phyloP scores from a whole-genome alignment of 805 yeast genomes.

The Naumovozyma castellii region DNA sequence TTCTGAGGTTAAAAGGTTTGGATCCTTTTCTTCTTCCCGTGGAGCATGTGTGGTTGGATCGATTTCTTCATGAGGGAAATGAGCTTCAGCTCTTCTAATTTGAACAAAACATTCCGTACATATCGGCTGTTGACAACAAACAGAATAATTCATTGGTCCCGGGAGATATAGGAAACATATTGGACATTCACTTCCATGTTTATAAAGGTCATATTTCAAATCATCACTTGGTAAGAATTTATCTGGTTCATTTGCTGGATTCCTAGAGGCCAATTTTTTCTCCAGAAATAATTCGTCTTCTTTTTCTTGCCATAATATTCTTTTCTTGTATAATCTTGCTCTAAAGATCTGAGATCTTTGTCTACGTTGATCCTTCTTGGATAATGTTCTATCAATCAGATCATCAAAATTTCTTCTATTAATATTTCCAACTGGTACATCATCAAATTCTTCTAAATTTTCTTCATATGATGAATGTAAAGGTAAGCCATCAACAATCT shows the following conservation, averaged over 20 bases:
- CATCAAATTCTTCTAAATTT: slow-evolving; percentile 29
- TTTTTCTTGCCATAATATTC: slow-evolving; percentile 39
- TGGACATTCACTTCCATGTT: slow-evolving; percentile 76
- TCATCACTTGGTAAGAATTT: slow-evolving; percentile 25
- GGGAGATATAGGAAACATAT: slow-evolving; percentile 74
- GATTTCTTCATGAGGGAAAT: slow-evolving; percentile 71
- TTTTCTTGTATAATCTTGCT: slow-evolving; percentile 33
- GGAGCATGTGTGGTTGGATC: slow-evolving; percentile 21
- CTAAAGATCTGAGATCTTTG: slow-evolving; percentile 24
- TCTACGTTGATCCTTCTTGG: slow-evolving; percentile 26
- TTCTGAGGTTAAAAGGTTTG: slow-evolving; percentile 68
- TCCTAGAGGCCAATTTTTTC: slow-evolving; percentile 30
- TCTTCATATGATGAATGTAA: slow-evolving; percentile 46
- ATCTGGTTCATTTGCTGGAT: slow-evolving; percentile 38
- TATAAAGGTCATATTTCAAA: slow-evolving; percentile 52
- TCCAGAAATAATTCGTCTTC: slow-evolving; percentile 59
- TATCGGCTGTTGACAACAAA: slow-evolving; percentile 88
- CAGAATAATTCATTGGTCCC: slow-evolving; percentile 58
- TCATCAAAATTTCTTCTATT: slow-evolving; percentile 21
- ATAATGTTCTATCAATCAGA: slow-evolving; percentile 20
- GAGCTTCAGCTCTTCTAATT: slow-evolving; percentile 81
- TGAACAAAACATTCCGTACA: slow-evolving; percentile 97
- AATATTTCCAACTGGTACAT: slow-evolving; percentile 25
- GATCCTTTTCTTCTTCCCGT: slow-evolving; percentile 32
- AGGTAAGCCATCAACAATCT: slow-evolving; percentile 39